These are phyloP conservation scores for Apiotrichum sp. DNA, from an alignment of 1,284 basidiomycete genomes.

Conservation along the genomic window DNA sequence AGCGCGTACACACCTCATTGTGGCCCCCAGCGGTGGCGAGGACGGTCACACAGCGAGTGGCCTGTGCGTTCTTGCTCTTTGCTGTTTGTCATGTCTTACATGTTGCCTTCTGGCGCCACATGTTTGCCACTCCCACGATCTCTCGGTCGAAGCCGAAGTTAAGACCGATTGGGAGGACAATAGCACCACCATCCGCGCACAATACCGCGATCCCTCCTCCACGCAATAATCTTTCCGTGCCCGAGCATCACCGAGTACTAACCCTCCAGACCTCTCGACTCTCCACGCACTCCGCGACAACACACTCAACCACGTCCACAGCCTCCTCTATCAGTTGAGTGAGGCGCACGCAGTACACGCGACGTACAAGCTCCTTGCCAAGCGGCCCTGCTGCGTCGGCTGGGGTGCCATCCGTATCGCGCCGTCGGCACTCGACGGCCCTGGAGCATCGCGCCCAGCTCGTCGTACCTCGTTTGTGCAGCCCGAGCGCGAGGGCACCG, in stretches of 20 bases:
- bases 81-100: too few relatives aligned
- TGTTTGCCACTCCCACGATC: too few relatives aligned
- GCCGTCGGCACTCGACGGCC: slow-evolving; percentile 21
- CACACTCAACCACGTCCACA: slow-evolving; percentile 42
- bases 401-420: slow-evolving; percentile 44
- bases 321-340: slow-evolving; percentile 36
- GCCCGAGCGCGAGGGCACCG: slow-evolving; percentile 10
- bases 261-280: slow-evolving; percentile 39
- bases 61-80: too few relatives aligned
- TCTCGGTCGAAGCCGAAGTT: too few relatives aligned
- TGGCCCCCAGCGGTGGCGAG: too few relatives aligned
- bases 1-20: too few relatives aligned
- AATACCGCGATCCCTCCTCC: too few relatives aligned
- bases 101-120: too few relatives aligned
- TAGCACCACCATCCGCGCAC: too few relatives aligned
- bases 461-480: slow-evolving; percentile 28
- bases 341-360: slow-evolving; percentile 31
- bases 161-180: too few relatives aligned
- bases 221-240: too few relatives aligned
- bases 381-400: slow-evolving; percentile 26
- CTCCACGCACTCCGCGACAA: slow-evolving; percentile 44
- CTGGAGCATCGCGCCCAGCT: slow-evolving; percentile 15
- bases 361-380: slow-evolving; percentile 40
- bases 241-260: not conserved
- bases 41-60: too few relatives aligned